Percentiles rank a stretch among this genome's conserved stretches.
Conservation (phyloP, 495 filamentous ascomycete genomes). For the Hypoxylon rickii region DNA sequence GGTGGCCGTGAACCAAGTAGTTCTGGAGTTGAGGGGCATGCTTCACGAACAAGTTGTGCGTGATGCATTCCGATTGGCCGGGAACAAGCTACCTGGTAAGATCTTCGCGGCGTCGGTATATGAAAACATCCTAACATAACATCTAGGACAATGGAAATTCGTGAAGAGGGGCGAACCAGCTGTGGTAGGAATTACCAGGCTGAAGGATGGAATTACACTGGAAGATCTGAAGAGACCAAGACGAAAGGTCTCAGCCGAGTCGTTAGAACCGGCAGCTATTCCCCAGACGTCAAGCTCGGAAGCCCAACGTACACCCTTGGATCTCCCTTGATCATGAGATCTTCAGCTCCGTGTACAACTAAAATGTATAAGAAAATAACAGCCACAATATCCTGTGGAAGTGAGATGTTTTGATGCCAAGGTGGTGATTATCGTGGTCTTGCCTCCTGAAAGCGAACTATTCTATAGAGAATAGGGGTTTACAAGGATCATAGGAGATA, state of each 20-base stretch:
- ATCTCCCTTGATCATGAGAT: conserved; percentile 21
- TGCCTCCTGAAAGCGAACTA: no score
- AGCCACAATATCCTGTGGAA: no score
- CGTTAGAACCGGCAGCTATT: conserved; percentile 10
- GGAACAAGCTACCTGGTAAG: conserved; percentile 92
- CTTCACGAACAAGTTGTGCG: conserved; percentile 92
- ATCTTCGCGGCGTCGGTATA: conserved; percentile 10
- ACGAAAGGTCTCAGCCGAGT: conserved; percentile 60
- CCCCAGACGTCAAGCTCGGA: conserved; percentile 14
- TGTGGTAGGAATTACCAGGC: conserved; percentile 90
- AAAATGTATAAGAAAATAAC: conserved; percentile 19
- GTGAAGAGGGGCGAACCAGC: conserved; percentile 91
- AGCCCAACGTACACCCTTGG: conserved; percentile 22
- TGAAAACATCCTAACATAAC: conserved; percentile 25
- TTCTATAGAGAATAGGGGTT: no score
- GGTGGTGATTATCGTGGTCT: no score
- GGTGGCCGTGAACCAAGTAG: conserved; percentile 81
- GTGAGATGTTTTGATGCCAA: no score
- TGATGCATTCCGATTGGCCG: conserved; percentile 93
- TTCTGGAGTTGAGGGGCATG: conserved; percentile 90
- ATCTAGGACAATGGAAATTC: conserved; percentile 85
- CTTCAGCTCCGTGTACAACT: conserved; percentile 8
- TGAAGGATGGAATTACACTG: conserved; percentile 74
- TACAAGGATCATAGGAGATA: no score
- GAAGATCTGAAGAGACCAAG: conserved; percentile 78